Evolutionary conservation across 495 filamentous ascomycete genomes (phyloP), one percentile per base, ranked within the genome.

Genomic region (Wilcoxina mikolae): DNA sequence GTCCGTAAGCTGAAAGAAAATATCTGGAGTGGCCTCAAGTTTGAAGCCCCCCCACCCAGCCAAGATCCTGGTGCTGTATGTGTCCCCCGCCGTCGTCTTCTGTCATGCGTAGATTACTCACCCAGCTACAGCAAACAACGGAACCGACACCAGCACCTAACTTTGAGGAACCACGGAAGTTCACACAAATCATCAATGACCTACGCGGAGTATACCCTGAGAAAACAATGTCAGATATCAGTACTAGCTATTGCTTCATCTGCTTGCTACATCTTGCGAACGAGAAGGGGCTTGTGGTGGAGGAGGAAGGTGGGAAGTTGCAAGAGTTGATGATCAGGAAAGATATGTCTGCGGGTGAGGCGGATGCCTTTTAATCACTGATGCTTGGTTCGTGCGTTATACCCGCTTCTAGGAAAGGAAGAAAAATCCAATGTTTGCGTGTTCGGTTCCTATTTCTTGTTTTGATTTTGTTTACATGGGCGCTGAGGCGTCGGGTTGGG

Each of bases 171-270:
- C 49, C 28, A 2, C 28, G 49, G 69, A 86, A 81, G 60, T 98
- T 98, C 71, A 95, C 91, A 0, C 69, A 78, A 3, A 79, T 96
- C 53, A 93, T 99, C 78, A 91, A 94, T 66, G 78, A 78, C 44
- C 73, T 99, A 20, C 84, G 91, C 68, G 67, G 71, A 2, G 88
- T 94, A 0, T 99, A 99, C 64, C 82, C 87, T 12, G 78, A 83
- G 61, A 76, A 83, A 54, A 75, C 76, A 25, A 83, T 99, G 76
- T 80, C 80, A 33, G 93, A 99, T 69, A 99, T 99, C 65, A 94
- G 87, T 33, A 99, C 93, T 0, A 87, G 82, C 47, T 99, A 82
- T 67, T 94, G 93, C 64, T 99, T 99, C 70, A 99, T 99, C 64
- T 95, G 87, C 62, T 68, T 96, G 51, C 73, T 99, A 48, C 93